These are phyloP conservation scores for Cryptomeria japonica DNA, from an alignment of 75 land plant genomes.

Conservation along the genomic window DNA sequence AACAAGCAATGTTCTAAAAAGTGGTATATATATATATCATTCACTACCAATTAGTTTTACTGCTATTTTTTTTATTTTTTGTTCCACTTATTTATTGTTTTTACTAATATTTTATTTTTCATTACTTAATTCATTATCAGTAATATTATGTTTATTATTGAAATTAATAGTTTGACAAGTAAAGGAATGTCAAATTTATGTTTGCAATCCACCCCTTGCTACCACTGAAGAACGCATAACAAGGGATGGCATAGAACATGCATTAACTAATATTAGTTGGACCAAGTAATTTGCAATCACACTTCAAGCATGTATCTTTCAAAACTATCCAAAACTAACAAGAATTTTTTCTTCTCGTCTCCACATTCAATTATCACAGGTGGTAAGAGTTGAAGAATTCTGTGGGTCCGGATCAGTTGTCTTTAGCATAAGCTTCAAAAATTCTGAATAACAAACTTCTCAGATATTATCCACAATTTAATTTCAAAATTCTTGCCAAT, in stretches of 20 bases:
- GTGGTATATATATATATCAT: no score
- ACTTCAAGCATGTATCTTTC: not conserved
- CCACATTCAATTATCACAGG: not conserved
- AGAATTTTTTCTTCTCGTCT: not conserved
- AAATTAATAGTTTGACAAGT: no score
- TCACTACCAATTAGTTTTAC: no score
- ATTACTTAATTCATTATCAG: no score
- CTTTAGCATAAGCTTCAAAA: not conserved
- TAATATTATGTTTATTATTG: no score
- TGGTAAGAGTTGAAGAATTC: not conserved
- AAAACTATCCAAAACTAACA: not conserved
- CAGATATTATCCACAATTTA: not conserved
- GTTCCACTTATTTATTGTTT: no score
- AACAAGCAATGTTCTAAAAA: no score
- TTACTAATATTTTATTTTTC: no score
- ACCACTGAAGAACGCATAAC: not conserved
- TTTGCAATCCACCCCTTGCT: no score
- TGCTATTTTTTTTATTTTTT: no score
- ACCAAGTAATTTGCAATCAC: not conserved
- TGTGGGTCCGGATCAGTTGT: not conserved
- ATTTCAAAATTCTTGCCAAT: not conserved
- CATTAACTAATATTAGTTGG: not conserved
- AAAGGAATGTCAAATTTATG: no score
- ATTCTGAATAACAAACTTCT: not conserved
- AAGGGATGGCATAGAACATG: not conserved